Conservation (phyloP, 306 rosid species). For the Alnus glutinosa region DNA sequence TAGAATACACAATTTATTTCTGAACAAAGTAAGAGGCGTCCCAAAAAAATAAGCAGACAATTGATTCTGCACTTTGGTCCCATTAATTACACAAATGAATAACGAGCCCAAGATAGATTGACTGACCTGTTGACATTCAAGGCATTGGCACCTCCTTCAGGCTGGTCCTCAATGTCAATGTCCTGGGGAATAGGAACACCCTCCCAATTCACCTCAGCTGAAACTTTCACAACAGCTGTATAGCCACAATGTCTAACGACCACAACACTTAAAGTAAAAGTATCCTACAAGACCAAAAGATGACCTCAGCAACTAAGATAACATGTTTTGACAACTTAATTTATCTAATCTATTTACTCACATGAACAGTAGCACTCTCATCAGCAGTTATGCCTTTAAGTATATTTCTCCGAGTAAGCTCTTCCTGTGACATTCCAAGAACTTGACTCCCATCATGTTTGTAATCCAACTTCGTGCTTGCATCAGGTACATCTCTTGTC, state of each 20-base stretch:
- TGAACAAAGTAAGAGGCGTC: slow-evolving; percentile 5
- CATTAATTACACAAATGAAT: slow-evolving; percentile 6
- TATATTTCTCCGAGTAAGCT: slow-evolving; percentile 82
- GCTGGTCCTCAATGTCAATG: slow-evolving; percentile 90
- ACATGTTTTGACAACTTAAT: slow-evolving; percentile 8
- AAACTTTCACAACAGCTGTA: slow-evolving; percentile 92
- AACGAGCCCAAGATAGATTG: slow-evolving; percentile 14
- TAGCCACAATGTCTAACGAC: slow-evolving; percentile 85
- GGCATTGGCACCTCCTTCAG: slow-evolving; percentile 96
- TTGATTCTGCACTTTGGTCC: not conserved
- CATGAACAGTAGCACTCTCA: slow-evolving; percentile 98
- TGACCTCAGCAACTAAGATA: slow-evolving; percentile 18
- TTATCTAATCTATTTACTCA: slow-evolving; percentile 38
- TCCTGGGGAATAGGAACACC: slow-evolving; percentile 57
- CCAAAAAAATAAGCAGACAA: slow-evolving; percentile 7
- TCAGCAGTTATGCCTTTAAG: slow-evolving; percentile 98
- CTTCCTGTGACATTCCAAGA: slow-evolving; percentile 69
- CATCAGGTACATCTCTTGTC: slow-evolving; percentile 78
- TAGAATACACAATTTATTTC: slow-evolving; percentile 1
- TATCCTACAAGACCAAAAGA: slow-evolving; percentile 64
- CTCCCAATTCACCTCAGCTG: slow-evolving; percentile 55
- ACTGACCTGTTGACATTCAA: slow-evolving; percentile 86
- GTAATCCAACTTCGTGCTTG: slow-evolving; percentile 72
- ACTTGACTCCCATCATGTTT: slow-evolving; percentile 84
- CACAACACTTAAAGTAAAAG: slow-evolving; percentile 82